A percentile compares a stretch with the other conserved stretches of the same genome.
Conservation (phyloP, 2,329 filamentous ascomycete genomes). For the Colletotrichum shisoi region DNA sequence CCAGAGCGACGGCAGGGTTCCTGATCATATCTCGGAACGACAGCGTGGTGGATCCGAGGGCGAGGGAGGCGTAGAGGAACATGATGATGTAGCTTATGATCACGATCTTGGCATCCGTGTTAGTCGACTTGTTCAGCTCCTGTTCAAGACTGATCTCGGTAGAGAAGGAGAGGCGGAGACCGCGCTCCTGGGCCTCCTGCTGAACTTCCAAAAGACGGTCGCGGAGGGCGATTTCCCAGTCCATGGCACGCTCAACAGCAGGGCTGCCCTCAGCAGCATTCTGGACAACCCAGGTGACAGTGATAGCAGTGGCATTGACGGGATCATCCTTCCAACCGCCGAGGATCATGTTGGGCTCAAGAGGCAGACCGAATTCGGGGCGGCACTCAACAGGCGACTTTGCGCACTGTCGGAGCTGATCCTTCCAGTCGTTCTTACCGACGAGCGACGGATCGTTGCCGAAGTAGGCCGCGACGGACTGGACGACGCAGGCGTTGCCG, state of each 20-base stretch:
- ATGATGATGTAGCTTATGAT: conserved; percentile 97
- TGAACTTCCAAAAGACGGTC: conserved; percentile 78
- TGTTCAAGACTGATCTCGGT: conserved; percentile 95
- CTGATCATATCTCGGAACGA: conserved; percentile 77
- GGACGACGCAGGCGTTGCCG: conserved; percentile 86
- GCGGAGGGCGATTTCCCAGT: conserved; percentile 86
- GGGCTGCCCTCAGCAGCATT: conserved; percentile 80
- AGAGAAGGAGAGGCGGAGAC: conserved; percentile 88
- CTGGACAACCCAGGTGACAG: conserved; percentile 93
- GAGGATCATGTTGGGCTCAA: conserved; percentile 84
- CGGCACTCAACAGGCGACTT: conserved; percentile 84
- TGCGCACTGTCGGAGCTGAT: conserved; percentile 75
- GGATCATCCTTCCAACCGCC: conserved; percentile 79
- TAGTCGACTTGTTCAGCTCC: conserved; percentile 96
- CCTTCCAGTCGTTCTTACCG: conserved; percentile 73
- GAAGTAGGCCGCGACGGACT: conserved; percentile 92
- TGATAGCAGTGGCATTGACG: conserved; percentile 78
- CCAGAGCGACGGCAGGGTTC: conserved; percentile 83
- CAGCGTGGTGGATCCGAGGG: conserved; percentile 86
- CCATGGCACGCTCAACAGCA: conserved; percentile 76
- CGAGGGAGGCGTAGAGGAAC: conserved; percentile 96
- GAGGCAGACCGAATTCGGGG: conserved; percentile 86
- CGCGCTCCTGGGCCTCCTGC: conserved; percentile 77
- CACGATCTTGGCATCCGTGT: conserved; percentile 97
- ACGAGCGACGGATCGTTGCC: conserved; percentile 70